Base-by-base conservation (phyloP, 139 green algal species). In the Chlorella sp. region DNA sequence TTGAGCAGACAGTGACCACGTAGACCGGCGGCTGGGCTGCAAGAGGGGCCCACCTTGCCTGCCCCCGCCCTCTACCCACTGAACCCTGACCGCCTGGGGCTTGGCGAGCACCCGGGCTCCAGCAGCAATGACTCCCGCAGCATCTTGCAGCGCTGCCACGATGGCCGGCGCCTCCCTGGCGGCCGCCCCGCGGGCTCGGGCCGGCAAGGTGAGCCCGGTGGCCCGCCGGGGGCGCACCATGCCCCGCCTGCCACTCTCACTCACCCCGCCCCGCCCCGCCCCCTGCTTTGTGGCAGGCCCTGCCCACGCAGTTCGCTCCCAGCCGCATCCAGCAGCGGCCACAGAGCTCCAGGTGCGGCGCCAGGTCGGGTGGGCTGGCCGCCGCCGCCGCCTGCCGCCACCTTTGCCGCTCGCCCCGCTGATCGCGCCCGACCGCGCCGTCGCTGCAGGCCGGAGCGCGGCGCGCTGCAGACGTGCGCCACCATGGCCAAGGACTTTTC, bases 401-500 rank as follows among this genome's bases (percentile, higher is more conserved):
- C 69, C 69, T 32, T n/a, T 28, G 34, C 38, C 38, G 69, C 69
- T 22, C 32, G 70, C 26, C 40, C 9, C n/a, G 70, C 70, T 11
- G 70, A 46, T 43, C 24, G 20, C 69, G 28, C 40, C 7, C 24
- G 6, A 20, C 74, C 34, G 0, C 48, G 0, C n/a, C 28, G 19
- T 24, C n/a, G n/a, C 77, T 83, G 77, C 77, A 83, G 77, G 77
- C 40, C 36, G 1, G 77, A 83, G 58, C 77, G 60, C 58, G 77
- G 54, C 40, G 77, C 77, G 14, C 58, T 86, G 69, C 73, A 78
- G 74, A 46, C 54, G 6, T 75, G 60, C 36, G 82, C 82, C n/a
- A 86, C 82, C 70, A 77, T 86, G 82, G 82, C 82, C 19, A 78
- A 69, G 48, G 46, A 67, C n/a, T 38, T 32, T 14, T 43, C 48